Percentiles rank a stretch among this genome's conserved stretches.
Evolutionary conservation across 164 flowering plant species (phyloP).

Genomic region (Akebia trifoliata): DNA sequence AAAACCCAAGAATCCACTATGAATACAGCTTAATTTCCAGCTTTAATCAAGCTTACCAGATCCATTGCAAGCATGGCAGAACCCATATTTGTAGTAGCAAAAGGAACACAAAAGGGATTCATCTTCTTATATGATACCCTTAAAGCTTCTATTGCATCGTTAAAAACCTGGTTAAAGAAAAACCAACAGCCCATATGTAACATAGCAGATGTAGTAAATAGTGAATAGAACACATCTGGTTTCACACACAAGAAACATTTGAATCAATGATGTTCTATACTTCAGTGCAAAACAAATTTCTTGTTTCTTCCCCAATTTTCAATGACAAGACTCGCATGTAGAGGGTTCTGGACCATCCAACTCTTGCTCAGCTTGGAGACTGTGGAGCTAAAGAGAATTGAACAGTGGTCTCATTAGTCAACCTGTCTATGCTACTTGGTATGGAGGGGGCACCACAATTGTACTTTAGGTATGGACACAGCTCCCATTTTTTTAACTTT

Average conservation of each 20-base stretch:
- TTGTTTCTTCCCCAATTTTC: background rate
- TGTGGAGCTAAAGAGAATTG: background rate
- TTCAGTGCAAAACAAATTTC: background rate
- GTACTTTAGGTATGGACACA: too few relatives aligned
- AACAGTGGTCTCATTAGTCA: background rate
- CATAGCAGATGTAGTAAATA: background rate
- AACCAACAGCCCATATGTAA: background rate
- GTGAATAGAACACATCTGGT: background rate
- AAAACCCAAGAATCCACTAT: constrained; percentile 1
- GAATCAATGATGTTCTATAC: background rate
- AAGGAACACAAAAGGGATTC: constrained; percentile 97
- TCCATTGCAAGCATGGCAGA: constrained; percentile 99
- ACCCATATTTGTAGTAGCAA: constrained; percentile 97
- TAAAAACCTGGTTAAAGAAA: constrained; percentile 54
- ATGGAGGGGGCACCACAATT: background rate
- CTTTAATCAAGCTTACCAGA: constrained; percentile 46
- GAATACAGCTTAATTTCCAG: background rate
- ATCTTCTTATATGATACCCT: constrained; percentile 81
- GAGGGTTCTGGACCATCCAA: background rate
- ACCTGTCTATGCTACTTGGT: background rate
- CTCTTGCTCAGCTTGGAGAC: background rate
- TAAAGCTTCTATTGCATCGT: constrained; percentile 92
- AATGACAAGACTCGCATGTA: background rate
- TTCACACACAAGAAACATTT: background rate
- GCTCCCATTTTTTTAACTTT: too few relatives aligned